Percentiles rank a stretch among this genome's conserved stretches.
These are phyloP conservation scores for Plenodomus biglobosus DNA, from an alignment of 2,329 filamentous ascomycete species.

Conservation along the genomic window DNA sequence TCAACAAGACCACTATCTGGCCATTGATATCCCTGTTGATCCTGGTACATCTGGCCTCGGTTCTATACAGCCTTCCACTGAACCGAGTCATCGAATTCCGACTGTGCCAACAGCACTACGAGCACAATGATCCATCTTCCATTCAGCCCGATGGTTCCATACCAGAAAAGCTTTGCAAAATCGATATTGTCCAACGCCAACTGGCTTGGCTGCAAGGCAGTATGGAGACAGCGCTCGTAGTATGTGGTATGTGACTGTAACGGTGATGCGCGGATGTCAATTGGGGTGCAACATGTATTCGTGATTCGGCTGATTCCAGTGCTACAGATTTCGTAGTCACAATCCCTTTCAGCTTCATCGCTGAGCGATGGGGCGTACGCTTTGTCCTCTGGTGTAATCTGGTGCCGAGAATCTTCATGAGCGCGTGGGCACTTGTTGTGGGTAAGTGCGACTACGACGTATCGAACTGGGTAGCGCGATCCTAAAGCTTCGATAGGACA, in stretches of 20 bases:
- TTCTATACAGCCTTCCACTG: slow-evolving; percentile 41
- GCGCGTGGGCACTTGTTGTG: slow-evolving; percentile 35
- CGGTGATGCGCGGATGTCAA: not conserved
- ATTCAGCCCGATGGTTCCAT: slow-evolving; percentile 46
- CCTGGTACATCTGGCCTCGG: slow-evolving; percentile 36
- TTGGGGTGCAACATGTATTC: not conserved
- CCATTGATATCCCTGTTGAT: slow-evolving; percentile 36
- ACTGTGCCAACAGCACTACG: slow-evolving; percentile 55
- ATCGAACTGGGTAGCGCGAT: not conserved
- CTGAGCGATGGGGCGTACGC: slow-evolving; percentile 32
- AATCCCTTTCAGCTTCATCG: slow-evolving; percentile 40
- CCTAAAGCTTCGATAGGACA: slow-evolving; percentile 21
- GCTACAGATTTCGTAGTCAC: slow-evolving; percentile 38
- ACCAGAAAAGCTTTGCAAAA: slow-evolving; percentile 58
- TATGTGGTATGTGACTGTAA: slow-evolving; percentile 33
- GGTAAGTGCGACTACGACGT: slow-evolving; percentile 23
- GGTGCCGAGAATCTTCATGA: slow-evolving; percentile 33
- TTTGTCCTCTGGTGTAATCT: slow-evolving; percentile 38
- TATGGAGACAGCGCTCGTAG: slow-evolving; percentile 42
- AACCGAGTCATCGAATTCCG: slow-evolving; percentile 42
- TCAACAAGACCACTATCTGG: slow-evolving; percentile 21
- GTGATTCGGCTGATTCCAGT: slow-evolving; percentile 12
- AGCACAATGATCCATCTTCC: slow-evolving; percentile 42
- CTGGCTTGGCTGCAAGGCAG: slow-evolving; percentile 57
- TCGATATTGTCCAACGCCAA: slow-evolving; percentile 53